Evolutionary conservation across 176 grass and related monocot species (phyloP).

Genomic region (Ensete glaucum): DNA sequence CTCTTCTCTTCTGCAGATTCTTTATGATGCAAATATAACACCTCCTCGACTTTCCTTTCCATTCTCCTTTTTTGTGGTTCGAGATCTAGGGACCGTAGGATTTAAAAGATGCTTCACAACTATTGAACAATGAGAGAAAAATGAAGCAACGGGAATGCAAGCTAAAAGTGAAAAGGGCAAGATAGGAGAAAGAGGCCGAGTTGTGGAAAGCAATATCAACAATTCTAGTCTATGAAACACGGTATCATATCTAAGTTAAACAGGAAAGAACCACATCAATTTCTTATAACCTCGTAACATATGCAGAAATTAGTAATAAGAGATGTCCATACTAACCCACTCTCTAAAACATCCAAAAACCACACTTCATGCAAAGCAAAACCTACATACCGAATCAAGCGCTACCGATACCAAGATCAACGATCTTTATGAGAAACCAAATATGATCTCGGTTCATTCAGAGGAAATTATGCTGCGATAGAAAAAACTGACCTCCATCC

Average conservation of each 20-base stretch:
- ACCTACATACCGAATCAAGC: not conserved
- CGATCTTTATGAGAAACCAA: not conserved
- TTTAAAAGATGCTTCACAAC: too few relatives aligned
- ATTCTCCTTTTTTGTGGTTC: too few relatives aligned
- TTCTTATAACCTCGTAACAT: not conserved
- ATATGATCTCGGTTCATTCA: too few relatives aligned
- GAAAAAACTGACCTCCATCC: constrained; percentile 69
- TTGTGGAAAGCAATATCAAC: not conserved
- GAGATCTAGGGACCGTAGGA: too few relatives aligned
- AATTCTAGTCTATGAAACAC: not conserved
- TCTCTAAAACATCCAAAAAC: not conserved
- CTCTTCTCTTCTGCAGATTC: too few relatives aligned
- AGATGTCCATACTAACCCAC: not conserved
- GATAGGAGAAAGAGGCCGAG: not conserved
- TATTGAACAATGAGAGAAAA: not conserved
- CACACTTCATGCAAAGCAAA: not conserved
- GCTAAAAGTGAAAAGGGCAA: not conserved
- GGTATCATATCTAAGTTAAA: not conserved
- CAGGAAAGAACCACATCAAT: not conserved
- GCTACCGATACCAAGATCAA: not conserved
- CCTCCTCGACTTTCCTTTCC: too few relatives aligned
- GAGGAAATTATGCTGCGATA: not conserved
- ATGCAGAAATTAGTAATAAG: not conserved
- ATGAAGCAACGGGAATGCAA: not conserved
- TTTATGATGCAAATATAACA: too few relatives aligned